These are phyloP conservation scores for Panicum virgatum DNA, from an alignment of 202 grass and related monocot species.

Conservation along the genomic window DNA sequence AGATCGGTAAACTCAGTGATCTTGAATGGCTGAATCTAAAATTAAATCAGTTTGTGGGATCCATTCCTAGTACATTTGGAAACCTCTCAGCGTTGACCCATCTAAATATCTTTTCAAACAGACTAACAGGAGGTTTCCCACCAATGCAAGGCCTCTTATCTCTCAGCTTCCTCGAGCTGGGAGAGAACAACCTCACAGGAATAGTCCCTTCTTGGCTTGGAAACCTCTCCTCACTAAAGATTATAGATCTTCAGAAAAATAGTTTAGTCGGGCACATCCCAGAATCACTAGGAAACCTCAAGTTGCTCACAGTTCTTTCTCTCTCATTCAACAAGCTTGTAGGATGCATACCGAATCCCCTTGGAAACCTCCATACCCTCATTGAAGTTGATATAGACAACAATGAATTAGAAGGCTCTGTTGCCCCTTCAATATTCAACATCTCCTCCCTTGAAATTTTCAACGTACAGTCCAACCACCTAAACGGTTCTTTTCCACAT, in stretches of 20 bases:
- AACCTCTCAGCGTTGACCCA: constrained; percentile 31
- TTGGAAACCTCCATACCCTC: constrained; percentile 8
- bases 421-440: constrained; percentile 49
- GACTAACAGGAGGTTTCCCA: constrained; percentile 30
- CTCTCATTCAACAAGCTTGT: constrained; percentile 27
- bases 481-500: constrained; percentile 24
- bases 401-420: constrained; percentile 37
- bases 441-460: constrained; percentile 37
- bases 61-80: constrained; percentile 21
- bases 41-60: constrained; percentile 22
- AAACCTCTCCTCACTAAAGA: constrained; percentile 22
- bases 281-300: constrained; percentile 39
- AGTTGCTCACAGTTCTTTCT: constrained; percentile 5
- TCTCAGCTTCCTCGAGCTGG: constrained; percentile 1
- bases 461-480: constrained; percentile 2
- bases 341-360: constrained; percentile 18
- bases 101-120: constrained; percentile 34
- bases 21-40: background rate
- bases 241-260: constrained; percentile 44
- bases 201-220: constrained; percentile 38
- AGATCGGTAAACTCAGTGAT: constrained; percentile 30
- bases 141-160: constrained; percentile 16
- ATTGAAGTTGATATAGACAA: background rate
- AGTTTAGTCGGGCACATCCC: constrained; percentile 42
- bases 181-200: constrained; percentile 37